These are phyloP conservation scores for Gloeostereum incarnatum DNA, from an alignment of 768 basidiomycete species.

Conservation along the genomic window DNA sequence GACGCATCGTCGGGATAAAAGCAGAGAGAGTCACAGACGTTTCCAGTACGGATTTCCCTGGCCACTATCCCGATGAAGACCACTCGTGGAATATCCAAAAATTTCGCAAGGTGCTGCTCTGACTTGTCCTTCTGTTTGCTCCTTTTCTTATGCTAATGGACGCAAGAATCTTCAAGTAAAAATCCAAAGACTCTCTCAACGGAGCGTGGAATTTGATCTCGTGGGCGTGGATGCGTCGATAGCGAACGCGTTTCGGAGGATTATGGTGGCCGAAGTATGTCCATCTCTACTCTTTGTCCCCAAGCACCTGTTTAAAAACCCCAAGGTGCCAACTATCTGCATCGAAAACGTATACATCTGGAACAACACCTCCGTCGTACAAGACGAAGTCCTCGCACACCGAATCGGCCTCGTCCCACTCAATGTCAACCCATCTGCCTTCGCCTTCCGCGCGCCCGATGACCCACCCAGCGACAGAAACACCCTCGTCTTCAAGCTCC, in stretches of 20 bases:
- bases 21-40: conserved; percentile 72
- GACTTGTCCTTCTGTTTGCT: neutral
- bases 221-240: conserved; percentile 94
- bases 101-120: conserved; percentile 63
- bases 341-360: conserved; percentile 89
- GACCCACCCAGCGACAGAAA: conserved; percentile 79
- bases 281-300: neutral
- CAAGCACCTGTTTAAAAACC: conserved; percentile 1
- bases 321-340: conserved; percentile 81
- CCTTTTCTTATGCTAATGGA: conserved; percentile 9
- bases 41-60: conserved; percentile 86
- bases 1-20: conserved; percentile 57
- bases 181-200: conserved; percentile 71
- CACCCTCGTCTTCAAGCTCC: conserved; percentile 80
- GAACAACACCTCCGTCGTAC: conserved; percentile 92
- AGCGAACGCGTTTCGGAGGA: conserved; percentile 88
- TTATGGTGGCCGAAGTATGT: conserved; percentile 87
- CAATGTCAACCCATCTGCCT: conserved; percentile 59
- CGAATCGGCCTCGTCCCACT: conserved; percentile 90
- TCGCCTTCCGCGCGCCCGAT: conserved; percentile 20
- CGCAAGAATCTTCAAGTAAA: conserved; percentile 64
- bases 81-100: conserved; percentile 71
- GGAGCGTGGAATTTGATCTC: conserved; percentile 89
- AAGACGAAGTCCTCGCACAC: conserved; percentile 89
- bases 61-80: conserved; percentile 79